These are phyloP conservation scores for Scleroderma citrinum DNA, from an alignment of 768 basidiomycete genomes.

Conservation along the genomic window DNA sequence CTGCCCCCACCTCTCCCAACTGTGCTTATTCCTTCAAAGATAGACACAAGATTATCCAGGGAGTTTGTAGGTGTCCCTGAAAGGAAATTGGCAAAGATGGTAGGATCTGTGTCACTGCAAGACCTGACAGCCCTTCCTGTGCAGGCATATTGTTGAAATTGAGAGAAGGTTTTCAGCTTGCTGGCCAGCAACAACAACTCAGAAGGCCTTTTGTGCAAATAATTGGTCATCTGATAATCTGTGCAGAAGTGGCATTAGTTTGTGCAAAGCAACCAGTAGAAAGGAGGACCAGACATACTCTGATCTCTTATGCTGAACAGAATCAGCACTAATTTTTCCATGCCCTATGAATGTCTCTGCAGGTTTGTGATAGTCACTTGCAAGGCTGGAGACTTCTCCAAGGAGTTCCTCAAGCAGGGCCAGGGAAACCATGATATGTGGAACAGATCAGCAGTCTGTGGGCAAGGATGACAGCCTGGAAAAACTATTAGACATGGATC, in stretches of 20 bases:
- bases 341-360: constrained; percentile 92
- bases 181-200: constrained; percentile 86
- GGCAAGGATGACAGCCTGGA: constrained; percentile 79
- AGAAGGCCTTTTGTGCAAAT: constrained; percentile 76
- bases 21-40: constrained; percentile 61
- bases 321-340: constrained; percentile 85
- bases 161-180: constrained; percentile 91
- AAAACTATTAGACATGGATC: constrained; percentile 1
- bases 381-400: constrained; percentile 81
- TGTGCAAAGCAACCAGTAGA: no score
- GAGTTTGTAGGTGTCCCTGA: constrained; percentile 83
- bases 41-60: constrained; percentile 88
- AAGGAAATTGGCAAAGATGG: no score
- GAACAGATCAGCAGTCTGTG: constrained; percentile 91
- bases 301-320: no score
- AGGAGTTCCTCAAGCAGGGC: constrained; percentile 87
- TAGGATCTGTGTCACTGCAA: constrained; percentile 77
- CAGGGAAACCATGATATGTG: constrained; percentile 83
- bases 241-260: no score
- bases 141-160: constrained; percentile 80
- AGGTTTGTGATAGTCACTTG: constrained; percentile 97
- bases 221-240: constrained; percentile 65
- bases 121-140: constrained; percentile 61
- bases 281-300: no score
- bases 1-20: constrained; percentile 10